Evolutionary conservation across 208 protist genomes (phyloP).

Genomic region (Leishmania mexicana): DNA sequence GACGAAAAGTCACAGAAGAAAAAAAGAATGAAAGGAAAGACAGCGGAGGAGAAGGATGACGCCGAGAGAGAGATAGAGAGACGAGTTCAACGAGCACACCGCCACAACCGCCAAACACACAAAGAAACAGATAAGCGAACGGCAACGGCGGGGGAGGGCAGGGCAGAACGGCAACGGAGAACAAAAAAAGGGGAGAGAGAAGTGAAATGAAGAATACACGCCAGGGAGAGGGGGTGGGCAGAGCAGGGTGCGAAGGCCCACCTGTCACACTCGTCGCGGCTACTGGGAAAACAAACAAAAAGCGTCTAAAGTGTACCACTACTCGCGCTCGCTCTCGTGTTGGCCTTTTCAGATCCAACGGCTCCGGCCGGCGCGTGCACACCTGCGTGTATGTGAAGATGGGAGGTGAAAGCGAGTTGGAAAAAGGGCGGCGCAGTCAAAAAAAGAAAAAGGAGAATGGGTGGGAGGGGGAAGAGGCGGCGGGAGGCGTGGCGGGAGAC

Average conservation of each 20-base stretch:
- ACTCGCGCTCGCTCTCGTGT: not conserved
- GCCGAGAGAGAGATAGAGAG: not conserved
- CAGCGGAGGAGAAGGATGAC: not conserved
- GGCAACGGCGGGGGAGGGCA: not conserved
- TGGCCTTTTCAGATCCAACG: not conserved
- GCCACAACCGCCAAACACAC: not conserved
- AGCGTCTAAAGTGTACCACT: not conserved
- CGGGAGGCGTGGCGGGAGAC: not conserved
- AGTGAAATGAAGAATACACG: not conserved
- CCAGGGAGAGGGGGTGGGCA: not conserved
- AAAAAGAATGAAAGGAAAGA: not conserved
- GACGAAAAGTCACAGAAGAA: not conserved
- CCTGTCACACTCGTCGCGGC: not conserved
- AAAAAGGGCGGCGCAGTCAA: not conserved
- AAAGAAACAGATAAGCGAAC: not conserved
- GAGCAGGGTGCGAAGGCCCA: not conserved
- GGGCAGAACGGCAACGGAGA: not conserved
- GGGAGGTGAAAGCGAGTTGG: not conserved
- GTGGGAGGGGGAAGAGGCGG: not conserved
- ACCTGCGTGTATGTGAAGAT: not conserved
- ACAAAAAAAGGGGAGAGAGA: not conserved
- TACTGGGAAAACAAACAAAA: not conserved
- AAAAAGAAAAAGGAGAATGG: not conserved
- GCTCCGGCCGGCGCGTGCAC: not conserved
- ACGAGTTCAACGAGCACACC: not conserved